Conservation (phyloP, 2,329 filamentous ascomycete species). For the Pseudonectria buxi region DNA sequence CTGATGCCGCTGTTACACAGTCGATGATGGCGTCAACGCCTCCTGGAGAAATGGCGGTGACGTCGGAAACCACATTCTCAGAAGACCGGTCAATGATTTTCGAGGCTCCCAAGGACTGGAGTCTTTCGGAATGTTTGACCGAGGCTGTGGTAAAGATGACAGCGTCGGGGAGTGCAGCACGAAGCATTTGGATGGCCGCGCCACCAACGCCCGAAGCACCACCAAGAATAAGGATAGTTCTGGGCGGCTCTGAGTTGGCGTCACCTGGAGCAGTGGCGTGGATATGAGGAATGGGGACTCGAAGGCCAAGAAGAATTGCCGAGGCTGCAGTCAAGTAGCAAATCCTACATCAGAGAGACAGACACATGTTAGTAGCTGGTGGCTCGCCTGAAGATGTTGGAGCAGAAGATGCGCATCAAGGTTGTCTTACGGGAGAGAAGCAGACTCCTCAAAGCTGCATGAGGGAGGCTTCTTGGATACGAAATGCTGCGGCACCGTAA, state of each 20-base stretch:
- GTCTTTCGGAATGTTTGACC: constrained; percentile 5
- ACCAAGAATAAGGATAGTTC: constrained; percentile 12
- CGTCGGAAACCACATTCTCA: constrained; percentile 2
- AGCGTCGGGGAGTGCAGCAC: constrained; percentile 9
- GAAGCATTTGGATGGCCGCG: constrained; percentile 15
- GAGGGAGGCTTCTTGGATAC: constrained; percentile 12
- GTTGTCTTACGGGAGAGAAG: constrained; percentile 11
- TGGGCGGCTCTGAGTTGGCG: background rate
- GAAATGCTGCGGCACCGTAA: constrained; percentile 13
- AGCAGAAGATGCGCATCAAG: background rate
- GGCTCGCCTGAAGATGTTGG: background rate
- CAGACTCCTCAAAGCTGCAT: constrained; percentile 11
- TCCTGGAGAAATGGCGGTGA: background rate
- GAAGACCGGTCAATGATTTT: constrained; percentile 6
- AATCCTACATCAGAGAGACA: constrained; percentile 5
- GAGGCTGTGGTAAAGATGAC: constrained; percentile 11
- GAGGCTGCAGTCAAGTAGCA: constrained; percentile 15
- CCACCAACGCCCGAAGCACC: constrained; percentile 13
- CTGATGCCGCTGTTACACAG: constrained; percentile 12
- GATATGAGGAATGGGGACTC: constrained; percentile 12
- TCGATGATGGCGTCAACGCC: constrained; percentile 16
- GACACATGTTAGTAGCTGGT: constrained; percentile 2
- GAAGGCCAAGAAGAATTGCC: constrained; percentile 12
- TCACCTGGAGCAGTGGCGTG: constrained; percentile 4
- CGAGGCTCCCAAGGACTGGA: constrained; percentile 8